Evolutionary conservation across 2,329 filamentous ascomycete genomes (phyloP).

Genomic region (Paraphaeosphaeria sporulosa): DNA sequence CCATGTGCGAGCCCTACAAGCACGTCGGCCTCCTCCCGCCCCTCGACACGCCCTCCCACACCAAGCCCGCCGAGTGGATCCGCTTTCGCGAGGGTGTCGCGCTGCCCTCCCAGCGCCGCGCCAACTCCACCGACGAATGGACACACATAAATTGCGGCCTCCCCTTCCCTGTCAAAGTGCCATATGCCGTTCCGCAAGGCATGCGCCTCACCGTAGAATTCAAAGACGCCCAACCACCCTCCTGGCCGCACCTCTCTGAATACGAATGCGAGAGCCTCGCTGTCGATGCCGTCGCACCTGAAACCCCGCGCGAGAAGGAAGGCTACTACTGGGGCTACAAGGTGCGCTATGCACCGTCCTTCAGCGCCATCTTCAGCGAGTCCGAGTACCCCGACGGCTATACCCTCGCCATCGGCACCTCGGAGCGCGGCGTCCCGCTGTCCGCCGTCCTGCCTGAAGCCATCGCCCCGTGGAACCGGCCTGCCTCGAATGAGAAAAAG

Average conservation of each 20-base stretch:
- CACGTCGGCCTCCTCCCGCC: constrained; percentile 77
- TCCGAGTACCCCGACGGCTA: constrained; percentile 78
- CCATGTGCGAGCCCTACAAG: constrained; percentile 78
- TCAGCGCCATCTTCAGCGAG: constrained; percentile 80
- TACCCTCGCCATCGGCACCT: constrained; percentile 83
- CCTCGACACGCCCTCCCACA: constrained; percentile 85
- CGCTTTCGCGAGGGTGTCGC: constrained; percentile 81
- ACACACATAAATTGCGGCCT: constrained; percentile 62
- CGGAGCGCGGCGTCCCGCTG: constrained; percentile 71
- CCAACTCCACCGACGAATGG: constrained; percentile 49
- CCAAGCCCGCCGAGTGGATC: constrained; percentile 78
- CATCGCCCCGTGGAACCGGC: constrained; percentile 1
- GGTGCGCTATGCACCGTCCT: constrained; percentile 69
- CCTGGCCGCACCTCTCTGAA: constrained; percentile 38
- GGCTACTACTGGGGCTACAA: constrained; percentile 90
- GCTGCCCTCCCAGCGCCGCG: constrained; percentile 47
- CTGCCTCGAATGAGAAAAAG: constrained; percentile 2
- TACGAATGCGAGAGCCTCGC: constrained; percentile 35
- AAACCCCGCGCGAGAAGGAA: constrained; percentile 72
- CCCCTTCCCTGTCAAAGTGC: constrained; percentile 58
- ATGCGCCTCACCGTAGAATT: constrained; percentile 79
- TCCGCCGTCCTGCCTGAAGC: constrained; percentile 40
- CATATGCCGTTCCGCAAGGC: constrained; percentile 67
- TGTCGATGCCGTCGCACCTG: constrained; percentile 71
- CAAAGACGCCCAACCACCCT: constrained; percentile 52